Evolutionary conservation across 352 stramenopile species (phyloP).

Genomic region (Phytophthora cryptogea): DNA sequence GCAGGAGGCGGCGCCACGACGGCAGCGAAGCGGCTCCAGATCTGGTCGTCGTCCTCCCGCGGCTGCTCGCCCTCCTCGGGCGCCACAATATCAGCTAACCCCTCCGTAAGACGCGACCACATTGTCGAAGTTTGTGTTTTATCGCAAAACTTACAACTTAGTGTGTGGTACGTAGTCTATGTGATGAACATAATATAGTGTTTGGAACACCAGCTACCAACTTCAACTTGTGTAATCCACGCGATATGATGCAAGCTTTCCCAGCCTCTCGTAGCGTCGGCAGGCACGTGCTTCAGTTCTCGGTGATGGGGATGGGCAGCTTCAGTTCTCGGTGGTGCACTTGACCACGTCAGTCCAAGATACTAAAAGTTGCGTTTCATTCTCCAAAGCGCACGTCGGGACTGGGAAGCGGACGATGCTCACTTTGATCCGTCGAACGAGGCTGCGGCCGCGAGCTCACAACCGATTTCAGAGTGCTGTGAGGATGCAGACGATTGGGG

Average conservation of each 20-base stretch:
- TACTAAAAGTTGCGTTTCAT: constrained; percentile 13
- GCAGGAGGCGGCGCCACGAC: constrained; percentile 50
- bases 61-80: constrained; percentile 44
- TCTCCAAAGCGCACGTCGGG: not conserved
- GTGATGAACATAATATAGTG: no score
- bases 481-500: constrained; percentile 32
- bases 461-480: constrained; percentile 38
- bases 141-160: no score
- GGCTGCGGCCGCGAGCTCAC: constrained; percentile 1
- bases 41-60: constrained; percentile 33
- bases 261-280: not conserved
- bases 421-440: constrained; percentile 16
- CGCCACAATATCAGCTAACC: constrained; percentile 72
- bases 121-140: constrained; percentile 25
- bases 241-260: constrained; percentile 2
- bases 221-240: constrained; percentile 1
- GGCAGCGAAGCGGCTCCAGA: constrained; percentile 45
- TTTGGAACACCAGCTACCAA: not conserved
- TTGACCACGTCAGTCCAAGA: constrained; percentile 5
- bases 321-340: constrained; percentile 7
- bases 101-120: constrained; percentile 70
- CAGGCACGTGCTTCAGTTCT: not conserved
- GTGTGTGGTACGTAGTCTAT: no score
- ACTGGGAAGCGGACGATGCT: constrained; percentile 9
- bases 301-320: constrained; percentile 14